phyloP scores from a whole-genome alignment of 306 rosid species.

The Ceratonia siliqua region DNA sequence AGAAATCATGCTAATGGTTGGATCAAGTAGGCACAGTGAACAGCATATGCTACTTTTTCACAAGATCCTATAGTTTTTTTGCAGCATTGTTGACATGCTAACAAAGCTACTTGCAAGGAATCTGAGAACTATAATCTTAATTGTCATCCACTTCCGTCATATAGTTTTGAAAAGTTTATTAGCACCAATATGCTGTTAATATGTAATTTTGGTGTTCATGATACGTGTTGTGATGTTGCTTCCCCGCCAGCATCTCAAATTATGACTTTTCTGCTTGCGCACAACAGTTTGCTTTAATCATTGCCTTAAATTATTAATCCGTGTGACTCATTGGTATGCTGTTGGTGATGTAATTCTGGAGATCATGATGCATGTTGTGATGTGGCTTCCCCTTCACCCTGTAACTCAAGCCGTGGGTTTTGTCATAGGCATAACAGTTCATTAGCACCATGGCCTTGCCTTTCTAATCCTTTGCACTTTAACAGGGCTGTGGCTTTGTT shows the following conservation, averaged over 20 bases:
- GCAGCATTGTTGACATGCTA: neutral
- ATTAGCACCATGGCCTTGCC: neutral
- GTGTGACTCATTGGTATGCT: neutral
- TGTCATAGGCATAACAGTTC: neutral
- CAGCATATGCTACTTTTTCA: neutral
- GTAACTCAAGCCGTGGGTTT: neutral
- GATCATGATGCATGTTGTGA: neutral
- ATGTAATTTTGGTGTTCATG: neutral
- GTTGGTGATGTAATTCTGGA: neutral
- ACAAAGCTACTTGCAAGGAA: neutral
- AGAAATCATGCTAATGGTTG: neutral
- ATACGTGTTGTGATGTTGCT: neutral
- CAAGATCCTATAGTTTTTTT: neutral
- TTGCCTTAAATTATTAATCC: neutral
- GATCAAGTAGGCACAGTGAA: neutral
- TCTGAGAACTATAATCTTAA: neutral
- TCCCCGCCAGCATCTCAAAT: neutral
- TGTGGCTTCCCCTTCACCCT: conserved; percentile 9
- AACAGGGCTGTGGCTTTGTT: conserved; percentile 61
- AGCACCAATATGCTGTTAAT: neutral
- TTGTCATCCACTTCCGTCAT: neutral
- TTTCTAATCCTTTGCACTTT: conserved; percentile 11
- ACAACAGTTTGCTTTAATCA: neutral
- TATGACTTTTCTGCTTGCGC: neutral
- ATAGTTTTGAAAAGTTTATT: neutral